Percentiles rank a stretch among this genome's conserved stretches.
phyloP scores from a whole-genome alignment of 495 filamentous ascomycete species.

The Cercophora samala region DNA sequence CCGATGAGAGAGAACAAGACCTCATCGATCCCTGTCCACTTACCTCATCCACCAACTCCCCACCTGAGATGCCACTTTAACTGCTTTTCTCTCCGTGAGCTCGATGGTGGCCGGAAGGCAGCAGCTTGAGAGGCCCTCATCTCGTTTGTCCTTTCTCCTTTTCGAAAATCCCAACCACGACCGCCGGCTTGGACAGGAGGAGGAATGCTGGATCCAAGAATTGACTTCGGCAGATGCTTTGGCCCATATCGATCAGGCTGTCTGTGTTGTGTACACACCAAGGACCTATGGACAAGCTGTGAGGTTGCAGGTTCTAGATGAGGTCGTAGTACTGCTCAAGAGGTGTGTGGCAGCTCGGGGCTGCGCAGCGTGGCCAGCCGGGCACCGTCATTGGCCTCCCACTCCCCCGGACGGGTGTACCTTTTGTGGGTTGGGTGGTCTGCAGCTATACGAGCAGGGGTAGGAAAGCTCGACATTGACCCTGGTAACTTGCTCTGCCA shows the following conservation, averaged over 20 bases:
- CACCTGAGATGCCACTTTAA: constrained; percentile 17
- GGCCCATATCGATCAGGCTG: background rate
- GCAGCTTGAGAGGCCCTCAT: no score
- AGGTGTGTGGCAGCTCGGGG: constrained; percentile 3
- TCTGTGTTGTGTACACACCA: background rate
- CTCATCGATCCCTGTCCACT: constrained; percentile 7
- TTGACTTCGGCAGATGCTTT: background rate
- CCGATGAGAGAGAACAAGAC: background rate
- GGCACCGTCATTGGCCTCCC: constrained; percentile 13
- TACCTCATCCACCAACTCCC: constrained; percentile 1
- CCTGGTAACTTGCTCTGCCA: constrained; percentile 9
- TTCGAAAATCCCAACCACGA: background rate
- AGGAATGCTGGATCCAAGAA: background rate
- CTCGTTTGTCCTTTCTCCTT: no score
- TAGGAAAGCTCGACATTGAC: constrained; percentile 8
- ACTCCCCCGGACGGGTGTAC: constrained; percentile 8
- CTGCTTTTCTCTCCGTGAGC: constrained; percentile 1
- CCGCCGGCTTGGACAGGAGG: background rate
- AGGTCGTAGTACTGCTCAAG: background rate
- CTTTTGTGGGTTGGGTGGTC: constrained; percentile 15
- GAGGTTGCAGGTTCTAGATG: background rate
- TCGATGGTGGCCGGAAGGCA: constrained; percentile 1
- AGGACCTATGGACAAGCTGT: constrained; percentile 4
- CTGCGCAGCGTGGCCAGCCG: constrained; percentile 1
- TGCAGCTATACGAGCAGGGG: constrained; percentile 19